Evolutionary conservation across 306 rosid species (phyloP).

Genomic region (Purshia tridentata): DNA sequence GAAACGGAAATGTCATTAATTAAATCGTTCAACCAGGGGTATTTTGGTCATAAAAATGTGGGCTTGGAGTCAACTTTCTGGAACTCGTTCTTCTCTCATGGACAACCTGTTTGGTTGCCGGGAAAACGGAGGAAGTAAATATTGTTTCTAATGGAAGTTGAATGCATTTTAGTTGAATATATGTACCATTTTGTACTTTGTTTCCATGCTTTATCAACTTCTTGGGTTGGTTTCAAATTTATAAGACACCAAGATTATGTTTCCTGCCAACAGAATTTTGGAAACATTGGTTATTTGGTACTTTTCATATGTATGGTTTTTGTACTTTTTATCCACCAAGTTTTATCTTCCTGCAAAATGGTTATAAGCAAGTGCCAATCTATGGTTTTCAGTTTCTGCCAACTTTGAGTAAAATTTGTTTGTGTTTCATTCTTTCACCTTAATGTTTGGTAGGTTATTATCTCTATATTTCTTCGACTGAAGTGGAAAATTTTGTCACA

Average conservation of each 20-base stretch:
- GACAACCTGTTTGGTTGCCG: conserved; percentile 16
- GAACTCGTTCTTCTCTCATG: not conserved
- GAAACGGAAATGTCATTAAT: conserved; percentile 1
- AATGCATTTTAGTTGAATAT: not conserved
- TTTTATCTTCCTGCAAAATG: not conserved
- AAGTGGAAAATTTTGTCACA: not conserved
- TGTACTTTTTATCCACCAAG: not conserved
- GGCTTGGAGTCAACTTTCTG: conserved; percentile 10
- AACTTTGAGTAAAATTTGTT: not conserved
- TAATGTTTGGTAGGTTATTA: not conserved
- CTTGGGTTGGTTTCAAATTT: not conserved
- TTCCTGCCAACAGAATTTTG: not conserved
- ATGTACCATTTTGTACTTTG: not conserved
- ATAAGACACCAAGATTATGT: not conserved
- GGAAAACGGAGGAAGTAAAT: conserved; percentile 4
- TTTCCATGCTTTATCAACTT: not conserved
- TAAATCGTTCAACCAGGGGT: conserved; percentile 28
- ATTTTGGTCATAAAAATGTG: conserved; percentile 31
- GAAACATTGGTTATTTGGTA: not conserved
- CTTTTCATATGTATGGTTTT: not conserved
- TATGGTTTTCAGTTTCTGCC: not conserved
- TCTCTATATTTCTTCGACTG: not conserved
- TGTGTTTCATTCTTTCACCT: not conserved
- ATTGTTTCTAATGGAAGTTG: not conserved
- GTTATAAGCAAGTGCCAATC: too few relatives aligned